Evolutionary conservation across 495 filamentous ascomycete genomes (phyloP).

Genomic region (Xylaria curta): DNA sequence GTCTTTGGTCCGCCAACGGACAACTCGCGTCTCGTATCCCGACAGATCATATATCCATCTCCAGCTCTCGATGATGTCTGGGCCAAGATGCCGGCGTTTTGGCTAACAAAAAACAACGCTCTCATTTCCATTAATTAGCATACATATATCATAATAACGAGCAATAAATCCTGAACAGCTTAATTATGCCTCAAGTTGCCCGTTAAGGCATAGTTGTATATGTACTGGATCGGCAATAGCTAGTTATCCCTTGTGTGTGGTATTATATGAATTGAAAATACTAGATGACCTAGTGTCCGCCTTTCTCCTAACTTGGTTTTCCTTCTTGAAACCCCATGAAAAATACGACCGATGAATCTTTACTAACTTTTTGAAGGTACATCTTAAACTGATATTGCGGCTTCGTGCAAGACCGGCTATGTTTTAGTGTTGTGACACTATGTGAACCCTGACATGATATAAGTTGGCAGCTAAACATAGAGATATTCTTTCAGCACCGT

Average conservation of each 20-base stretch:
- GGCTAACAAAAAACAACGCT: neutral
- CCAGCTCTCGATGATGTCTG: neutral
- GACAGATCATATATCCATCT: constrained; percentile 5
- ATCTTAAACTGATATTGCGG: neutral
- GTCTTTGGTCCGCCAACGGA: neutral
- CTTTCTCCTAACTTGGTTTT: neutral
- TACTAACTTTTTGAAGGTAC: neutral
- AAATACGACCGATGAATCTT: neutral
- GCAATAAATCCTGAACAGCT: neutral
- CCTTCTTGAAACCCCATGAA: neutral
- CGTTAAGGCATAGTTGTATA: neutral
- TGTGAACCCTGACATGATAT: neutral
- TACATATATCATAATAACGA: neutral
- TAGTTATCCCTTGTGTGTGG: neutral
- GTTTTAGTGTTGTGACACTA: too few relatives aligned
- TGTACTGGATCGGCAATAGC: neutral
- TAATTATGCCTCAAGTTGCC: neutral
- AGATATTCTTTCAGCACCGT: neutral
- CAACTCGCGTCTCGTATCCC: neutral
- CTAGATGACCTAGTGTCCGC: neutral
- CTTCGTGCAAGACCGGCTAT: neutral
- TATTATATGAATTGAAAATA: neutral
- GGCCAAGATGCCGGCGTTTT: constrained; percentile 4
- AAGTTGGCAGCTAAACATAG: too few relatives aligned
- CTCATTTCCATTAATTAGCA: neutral